Base-by-base conservation (phyloP, 179 eudicot species). In the Carnegiea gigantea region DNA sequence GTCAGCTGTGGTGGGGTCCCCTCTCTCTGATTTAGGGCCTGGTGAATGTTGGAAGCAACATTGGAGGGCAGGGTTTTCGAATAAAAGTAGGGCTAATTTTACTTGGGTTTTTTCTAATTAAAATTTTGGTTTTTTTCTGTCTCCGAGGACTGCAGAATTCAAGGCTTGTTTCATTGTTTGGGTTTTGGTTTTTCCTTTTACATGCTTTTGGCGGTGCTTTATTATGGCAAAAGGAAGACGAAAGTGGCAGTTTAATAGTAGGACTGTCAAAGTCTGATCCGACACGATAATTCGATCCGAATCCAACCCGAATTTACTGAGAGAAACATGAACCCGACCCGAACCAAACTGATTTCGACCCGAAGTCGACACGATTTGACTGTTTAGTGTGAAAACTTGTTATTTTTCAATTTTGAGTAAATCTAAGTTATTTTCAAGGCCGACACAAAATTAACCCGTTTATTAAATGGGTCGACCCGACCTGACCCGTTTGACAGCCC, bases 11-110 rank as follows among this genome's bases (percentile, higher is more conserved):
- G 38, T 67, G 20, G 72, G 72, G 18, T 6, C 72, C 72, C 70
- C 21, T 21, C 14, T 4, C 14, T 65, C 17, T 23, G 21, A 6
- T 49, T 11, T 46, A 17, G 0, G 59, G 60, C 43, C 49, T 30
- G 75, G 65, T 54, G 53, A 79, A 54, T 6, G 53, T 53, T 15
- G 77, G 70, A 80, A 80, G 36, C 36, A 33, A 38, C 57, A 70
- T 33, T 46, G 70, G 18, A 48, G 68, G 62, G 62, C 15, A 57
- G 62, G 62, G 2, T 57, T 18, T 17, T 17, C 14, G 72, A 68
- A 62, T 62, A 70, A 18, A 36, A 36, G 11, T 26, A 1, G 46
- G 11, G n/a, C 2, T 67, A 23, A 17, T 68, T 68, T 30, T 13
- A 9, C 17, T 12, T 36, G 0, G 17, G 2, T 11, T 70, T 1